phyloP scores from a whole-genome alignment of 1,284 basidiomycete genomes.

The Moniliophthora roreri region DNA sequence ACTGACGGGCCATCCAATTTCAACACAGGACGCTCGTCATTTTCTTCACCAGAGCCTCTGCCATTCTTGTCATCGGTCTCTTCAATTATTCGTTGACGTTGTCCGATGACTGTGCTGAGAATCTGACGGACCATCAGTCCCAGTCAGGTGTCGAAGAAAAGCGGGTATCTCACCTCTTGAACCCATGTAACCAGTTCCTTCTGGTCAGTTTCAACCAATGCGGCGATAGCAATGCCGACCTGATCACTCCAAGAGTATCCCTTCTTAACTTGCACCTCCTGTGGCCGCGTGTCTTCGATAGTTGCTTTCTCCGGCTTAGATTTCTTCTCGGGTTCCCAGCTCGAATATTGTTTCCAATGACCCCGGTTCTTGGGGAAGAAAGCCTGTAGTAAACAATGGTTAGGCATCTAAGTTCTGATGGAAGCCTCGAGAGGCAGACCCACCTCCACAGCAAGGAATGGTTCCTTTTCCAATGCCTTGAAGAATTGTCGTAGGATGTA shows the following conservation, averaged over 20 bases:
- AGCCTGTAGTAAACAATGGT: constrained; percentile 46
- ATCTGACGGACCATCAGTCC: constrained; percentile 49
- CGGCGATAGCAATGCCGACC: constrained; percentile 80
- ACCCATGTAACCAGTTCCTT: constrained; percentile 75
- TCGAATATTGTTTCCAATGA: constrained; percentile 83
- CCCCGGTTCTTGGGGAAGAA: constrained; percentile 89
- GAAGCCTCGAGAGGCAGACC: constrained; percentile 17
- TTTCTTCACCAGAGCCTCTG: constrained; percentile 34
- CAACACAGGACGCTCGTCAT: constrained; percentile 39
- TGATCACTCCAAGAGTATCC: constrained; percentile 90
- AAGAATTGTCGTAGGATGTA: constrained; percentile 90
- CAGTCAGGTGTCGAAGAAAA: background rate
- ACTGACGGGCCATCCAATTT: constrained; percentile 53
- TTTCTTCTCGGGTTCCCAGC: constrained; percentile 72
- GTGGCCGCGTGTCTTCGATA: constrained; percentile 47
- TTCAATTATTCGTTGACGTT: constrained; percentile 70
- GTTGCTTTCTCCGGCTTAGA: constrained; percentile 38
- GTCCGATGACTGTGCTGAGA: constrained; percentile 62
- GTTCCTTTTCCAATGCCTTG: constrained; percentile 79
- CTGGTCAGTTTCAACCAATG: constrained; percentile 68
- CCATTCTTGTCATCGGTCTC: constrained; percentile 58
- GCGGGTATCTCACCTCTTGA: constrained; percentile 58
- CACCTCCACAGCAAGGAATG: constrained; percentile 85
- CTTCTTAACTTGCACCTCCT: constrained; percentile 82
- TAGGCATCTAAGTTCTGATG: constrained; percentile 15